phyloP scores from a whole-genome alignment of 768 basidiomycete species.

The Tricholoma sp. region DNA sequence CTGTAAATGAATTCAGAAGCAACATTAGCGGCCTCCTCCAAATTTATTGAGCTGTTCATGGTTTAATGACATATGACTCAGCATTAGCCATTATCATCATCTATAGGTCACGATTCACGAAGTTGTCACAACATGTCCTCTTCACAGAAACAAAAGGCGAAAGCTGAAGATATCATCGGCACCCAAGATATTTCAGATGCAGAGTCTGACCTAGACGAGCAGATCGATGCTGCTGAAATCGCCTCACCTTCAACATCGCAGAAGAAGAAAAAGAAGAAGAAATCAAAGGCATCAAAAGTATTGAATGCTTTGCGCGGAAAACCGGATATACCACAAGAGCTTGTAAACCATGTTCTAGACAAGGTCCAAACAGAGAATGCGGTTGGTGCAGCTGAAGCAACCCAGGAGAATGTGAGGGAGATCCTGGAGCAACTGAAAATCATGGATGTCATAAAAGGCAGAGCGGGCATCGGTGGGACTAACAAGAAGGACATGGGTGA shows the following conservation, averaged over 20 bases:
- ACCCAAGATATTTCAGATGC: constrained; percentile 23
- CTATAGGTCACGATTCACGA: no score
- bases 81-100: constrained; percentile 12
- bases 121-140: constrained; percentile 23
- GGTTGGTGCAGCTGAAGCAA: constrained; percentile 37
- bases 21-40: constrained; percentile 50
- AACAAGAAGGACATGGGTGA: constrained; percentile 80
- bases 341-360: constrained; percentile 65
- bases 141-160: constrained; percentile 37
- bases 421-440: constrained; percentile 76
- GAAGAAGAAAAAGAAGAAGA: constrained; percentile 91
- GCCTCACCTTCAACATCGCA: constrained; percentile 39
- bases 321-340: constrained; percentile 50
- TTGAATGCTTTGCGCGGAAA: constrained; percentile 44
- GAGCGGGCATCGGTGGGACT: constrained; percentile 67
- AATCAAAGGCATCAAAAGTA: constrained; percentile 58
- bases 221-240: constrained; percentile 6
- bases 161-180: constrained; percentile 36
- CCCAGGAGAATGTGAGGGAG: constrained; percentile 61
- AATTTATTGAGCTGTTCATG: constrained; percentile 29
- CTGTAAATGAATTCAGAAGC: constrained; percentile 56
- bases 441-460: constrained; percentile 82
- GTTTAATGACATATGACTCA: background rate
- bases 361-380: constrained; percentile 60
- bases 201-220: constrained; percentile 21